Evolutionary conservation across 2,329 filamentous ascomycete genomes (phyloP).

Genomic region (Pestalotiopsis fici): DNA sequence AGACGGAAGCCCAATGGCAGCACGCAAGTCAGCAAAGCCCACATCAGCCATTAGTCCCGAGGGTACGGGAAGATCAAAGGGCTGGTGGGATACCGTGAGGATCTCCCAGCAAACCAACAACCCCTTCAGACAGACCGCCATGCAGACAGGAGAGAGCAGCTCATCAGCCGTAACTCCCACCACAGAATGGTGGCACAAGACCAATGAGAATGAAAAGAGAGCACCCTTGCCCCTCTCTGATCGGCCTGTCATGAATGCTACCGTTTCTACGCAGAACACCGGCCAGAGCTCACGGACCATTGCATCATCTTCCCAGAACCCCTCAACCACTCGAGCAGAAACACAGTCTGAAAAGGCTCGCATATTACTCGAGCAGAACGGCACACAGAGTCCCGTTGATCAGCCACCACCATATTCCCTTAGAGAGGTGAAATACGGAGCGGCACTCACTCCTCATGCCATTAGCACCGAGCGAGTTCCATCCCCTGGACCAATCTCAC

Average conservation of each 20-base stretch:
- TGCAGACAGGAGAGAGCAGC: constrained; percentile 18
- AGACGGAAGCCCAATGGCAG: constrained; percentile 51
- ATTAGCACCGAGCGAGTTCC: constrained; percentile 49
- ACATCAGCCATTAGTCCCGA: constrained; percentile 38
- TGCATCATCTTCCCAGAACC: constrained; percentile 28
- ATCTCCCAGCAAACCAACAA: constrained; percentile 55
- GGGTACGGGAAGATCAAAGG: constrained; percentile 61
- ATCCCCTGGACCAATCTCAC: constrained; percentile 64
- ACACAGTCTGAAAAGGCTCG: constrained; percentile 37
- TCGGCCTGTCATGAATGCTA: constrained; percentile 17
- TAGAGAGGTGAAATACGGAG: constrained; percentile 51
- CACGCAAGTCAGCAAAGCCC: constrained; percentile 37
- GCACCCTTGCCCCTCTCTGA: constrained; percentile 13
- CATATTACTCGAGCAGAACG: constrained; percentile 39
- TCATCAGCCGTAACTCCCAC: constrained; percentile 1
- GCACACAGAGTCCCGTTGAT: constrained; percentile 30
- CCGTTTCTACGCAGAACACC: constrained; percentile 18
- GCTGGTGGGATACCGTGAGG: constrained; percentile 79
- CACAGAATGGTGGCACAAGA: constrained; percentile 28
- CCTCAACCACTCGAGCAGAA: constrained; percentile 19
- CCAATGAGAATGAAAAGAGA: constrained; percentile 25
- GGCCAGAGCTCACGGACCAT: constrained; percentile 20
- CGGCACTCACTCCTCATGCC: constrained; percentile 59
- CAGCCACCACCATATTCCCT: constrained; percentile 58
- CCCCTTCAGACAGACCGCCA: constrained; percentile 39